Evolutionary conservation across 2,329 filamentous ascomycete species (phyloP).

Genomic region (Trichoderma brevicompactum): DNA sequence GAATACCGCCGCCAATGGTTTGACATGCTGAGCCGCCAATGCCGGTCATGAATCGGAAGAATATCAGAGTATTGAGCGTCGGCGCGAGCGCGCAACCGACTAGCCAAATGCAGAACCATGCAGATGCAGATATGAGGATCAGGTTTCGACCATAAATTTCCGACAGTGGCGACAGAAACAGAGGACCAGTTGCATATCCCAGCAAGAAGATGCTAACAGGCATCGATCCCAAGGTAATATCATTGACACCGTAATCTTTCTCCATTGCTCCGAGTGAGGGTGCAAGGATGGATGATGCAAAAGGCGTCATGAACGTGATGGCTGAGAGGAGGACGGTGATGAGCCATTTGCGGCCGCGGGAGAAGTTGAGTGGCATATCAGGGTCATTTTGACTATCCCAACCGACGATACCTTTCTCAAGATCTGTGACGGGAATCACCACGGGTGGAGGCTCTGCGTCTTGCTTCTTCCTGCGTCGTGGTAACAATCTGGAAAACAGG

Average conservation of each 20-base stretch:
- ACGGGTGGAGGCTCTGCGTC: background rate
- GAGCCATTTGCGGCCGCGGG: constrained; percentile 18
- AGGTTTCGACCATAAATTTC: constrained; percentile 68
- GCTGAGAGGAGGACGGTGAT: constrained; percentile 10
- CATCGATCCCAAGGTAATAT: constrained; percentile 17
- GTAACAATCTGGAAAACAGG: background rate
- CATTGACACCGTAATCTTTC: constrained; percentile 7
- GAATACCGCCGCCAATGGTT: constrained; percentile 60
- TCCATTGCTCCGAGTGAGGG: constrained; percentile 1
- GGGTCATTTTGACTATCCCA: constrained; percentile 21
- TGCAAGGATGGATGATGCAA: constrained; percentile 19
- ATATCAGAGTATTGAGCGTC: constrained; percentile 57
- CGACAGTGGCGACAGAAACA: constrained; percentile 61
- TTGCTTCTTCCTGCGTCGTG: background rate
- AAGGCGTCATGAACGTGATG: constrained; percentile 26
- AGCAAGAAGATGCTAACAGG: constrained; percentile 21
- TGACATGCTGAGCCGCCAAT: constrained; percentile 60
- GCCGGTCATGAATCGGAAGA: constrained; percentile 64
- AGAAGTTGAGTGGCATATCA: constrained; percentile 23
- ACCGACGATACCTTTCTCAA: constrained; percentile 19
- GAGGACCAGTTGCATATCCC: constrained; percentile 47
- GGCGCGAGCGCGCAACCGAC: constrained; percentile 67
- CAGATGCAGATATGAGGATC: constrained; percentile 60
- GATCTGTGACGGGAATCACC: constrained; percentile 2
- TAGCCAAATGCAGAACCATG: constrained; percentile 65